Base-by-base conservation (phyloP, 768 basidiomycete species). In the Leccinum variicolor region DNA sequence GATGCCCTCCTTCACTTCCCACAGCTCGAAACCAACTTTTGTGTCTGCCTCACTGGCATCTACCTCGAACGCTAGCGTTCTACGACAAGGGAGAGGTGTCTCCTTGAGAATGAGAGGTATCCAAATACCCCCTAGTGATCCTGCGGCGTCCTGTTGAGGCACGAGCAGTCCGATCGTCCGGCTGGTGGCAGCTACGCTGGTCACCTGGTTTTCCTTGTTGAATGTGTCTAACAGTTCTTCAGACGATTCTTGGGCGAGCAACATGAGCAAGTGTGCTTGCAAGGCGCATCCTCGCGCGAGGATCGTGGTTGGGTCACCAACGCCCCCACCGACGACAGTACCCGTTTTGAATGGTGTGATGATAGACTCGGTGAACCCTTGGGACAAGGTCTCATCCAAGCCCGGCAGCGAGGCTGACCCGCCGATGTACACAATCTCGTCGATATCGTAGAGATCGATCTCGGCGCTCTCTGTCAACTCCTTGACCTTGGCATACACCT, bases 351-450 rank as follows among this genome's bases (percentile, higher is more conserved):
- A 89, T 0, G 90, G 84, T 0, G 85, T 86, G 61, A 81, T 76
- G 26, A 89, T 71, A 9, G 80, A 79, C 62, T 90, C 87, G 17
- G 73, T 60, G 73, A 91, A 85, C 3, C 84, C 84, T 47, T 79
- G 61, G 6, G 69, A 65, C 29, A 82, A 66, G 21, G 82, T 74
- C 66, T 85, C 84, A 66, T 90, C 85, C 41, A 93, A 77, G 0
- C 91, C 91, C 0, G 90, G 89, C 3, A 93, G 76, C 64, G 80
- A 84, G 2, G 87, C 79, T 1, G 87, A 85, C 13, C 90, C 90
- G 1, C 91, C 90, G 28, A 89, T 81, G 64, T 92, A 90, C 14
- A 91, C 85, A 49, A 92, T 80, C 73, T 92, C 90, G 64, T 90
- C 88, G 36, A 92, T 77, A 52, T 87, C 79, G 65, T 85, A 79